Percentiles rank a stretch among this genome's conserved stretches.
phyloP scores from a whole-genome alignment of 106 monocot genomes.

The Cymbidium sinense region DNA sequence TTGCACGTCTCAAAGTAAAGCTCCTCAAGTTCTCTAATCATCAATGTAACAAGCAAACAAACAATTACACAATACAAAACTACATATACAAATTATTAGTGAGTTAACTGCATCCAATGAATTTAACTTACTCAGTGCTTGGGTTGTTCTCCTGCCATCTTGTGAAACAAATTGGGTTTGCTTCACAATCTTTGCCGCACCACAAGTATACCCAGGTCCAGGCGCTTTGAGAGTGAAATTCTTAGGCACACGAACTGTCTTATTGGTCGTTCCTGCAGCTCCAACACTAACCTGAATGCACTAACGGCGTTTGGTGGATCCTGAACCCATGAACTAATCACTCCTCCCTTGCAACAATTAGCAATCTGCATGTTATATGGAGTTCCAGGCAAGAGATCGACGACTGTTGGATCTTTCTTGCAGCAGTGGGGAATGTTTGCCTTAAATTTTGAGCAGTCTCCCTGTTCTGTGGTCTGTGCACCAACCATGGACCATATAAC shows the following conservation, averaged over 20 bases:
- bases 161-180: slow-evolving; percentile 27
- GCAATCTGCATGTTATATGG: too few relatives aligned
- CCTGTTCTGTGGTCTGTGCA: too few relatives aligned
- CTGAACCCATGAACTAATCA: slow-evolving; percentile 44
- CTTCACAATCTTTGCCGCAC: slow-evolving; percentile 26
- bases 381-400: slow-evolving; percentile 49
- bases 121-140: slow-evolving; percentile 41
- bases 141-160: slow-evolving; percentile 42
- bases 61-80: background rate
- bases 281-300: slow-evolving; percentile 53
- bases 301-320: slow-evolving; percentile 37
- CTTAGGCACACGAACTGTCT: too few relatives aligned
- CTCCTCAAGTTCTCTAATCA: background rate
- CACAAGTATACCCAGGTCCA: slow-evolving; percentile 51
- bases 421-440: slow-evolving; percentile 34
- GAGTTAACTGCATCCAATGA: background rate
- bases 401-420: slow-evolving; percentile 34
- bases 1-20: background rate
- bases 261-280: slow-evolving; percentile 34
- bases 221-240: slow-evolving; percentile 46
- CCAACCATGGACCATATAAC: slow-evolving; percentile 49
- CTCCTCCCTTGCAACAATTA: slow-evolving; percentile 62
- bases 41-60: background rate
- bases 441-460: slow-evolving; percentile 44
- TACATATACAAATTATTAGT: background rate